Evolutionary conservation across 1,284 basidiomycete species (phyloP), one percentile per base, ranked within the genome.

Genomic region (Puccinia sorghi): DNA sequence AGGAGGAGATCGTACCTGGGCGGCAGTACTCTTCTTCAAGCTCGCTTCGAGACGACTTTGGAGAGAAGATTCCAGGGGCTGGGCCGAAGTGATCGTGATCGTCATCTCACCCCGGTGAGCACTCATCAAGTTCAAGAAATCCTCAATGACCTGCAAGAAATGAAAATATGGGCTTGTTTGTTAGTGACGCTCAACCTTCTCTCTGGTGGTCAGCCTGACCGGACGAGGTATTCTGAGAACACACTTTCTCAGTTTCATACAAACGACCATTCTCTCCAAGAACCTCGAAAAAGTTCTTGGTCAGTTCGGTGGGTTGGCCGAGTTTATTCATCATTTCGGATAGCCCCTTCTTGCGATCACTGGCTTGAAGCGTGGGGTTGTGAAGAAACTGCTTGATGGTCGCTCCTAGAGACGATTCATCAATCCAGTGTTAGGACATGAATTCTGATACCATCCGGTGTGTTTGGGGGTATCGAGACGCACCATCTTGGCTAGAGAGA

Each of bases 191-290:
- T 22, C 17, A 12, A 22, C 20, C 32, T 61, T 39, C 37, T 67
- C 48, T 52, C 59, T n/a, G n/a, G 46, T 46, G 32, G 5, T 17
- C 15, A n/a, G n/a, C n/a, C n/a, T n/a, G 22, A 59, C 6, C n/a
- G 13, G 27, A 22, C 27, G 22, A 50, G 22, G 9, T 12, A n/a
- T 20, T 25, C 27, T 59, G 9, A 56, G 25, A 41, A 52, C 73
- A 9, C 25, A 78, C 76, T 82, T 91, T 91, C 82, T 89, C 87
- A 39, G 93, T 90, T 87, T 96, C 91, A 80, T 86, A 88, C 81
- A 99, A 88, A 81, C 97, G 89, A 81, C 94, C 94, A 86, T 99
- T 99, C 86, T 97, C 93, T 79, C 93, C 92, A 81, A 99, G 89
- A 82, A 98, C 90, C 57, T 86, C 85, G 85, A 99, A 91, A 82